Percentiles rank a stretch among this genome's conserved stretches.
Conservation (phyloP, 495 filamentous ascomycete genomes). For the Aspergillus taichungensis region DNA sequence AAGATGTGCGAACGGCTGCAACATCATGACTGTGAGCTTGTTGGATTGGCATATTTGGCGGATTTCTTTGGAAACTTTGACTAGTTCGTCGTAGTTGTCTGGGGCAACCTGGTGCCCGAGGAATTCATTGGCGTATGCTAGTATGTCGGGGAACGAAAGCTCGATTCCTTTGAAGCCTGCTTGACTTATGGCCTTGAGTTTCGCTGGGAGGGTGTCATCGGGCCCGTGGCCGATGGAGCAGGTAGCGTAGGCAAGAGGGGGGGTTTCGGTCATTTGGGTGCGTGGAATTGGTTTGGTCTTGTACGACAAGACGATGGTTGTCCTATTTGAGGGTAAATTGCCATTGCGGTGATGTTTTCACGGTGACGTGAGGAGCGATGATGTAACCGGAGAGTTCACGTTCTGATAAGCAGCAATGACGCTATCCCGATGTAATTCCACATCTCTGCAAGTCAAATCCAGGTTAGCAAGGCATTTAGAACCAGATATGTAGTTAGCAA, state of each 20-base stretch:
- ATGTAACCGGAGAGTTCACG: no score
- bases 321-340: no score
- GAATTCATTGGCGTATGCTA: constrained; percentile 48
- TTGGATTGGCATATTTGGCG: constrained; percentile 42
- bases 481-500: no score
- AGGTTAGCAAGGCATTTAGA: no score
- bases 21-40: constrained; percentile 54
- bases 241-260: constrained; percentile 56
- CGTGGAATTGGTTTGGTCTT: no score
- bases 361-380: no score
- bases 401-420: no score
- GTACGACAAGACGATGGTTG: no score
- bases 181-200: constrained; percentile 55
- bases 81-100: constrained; percentile 49
- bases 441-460: no score
- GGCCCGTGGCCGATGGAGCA: constrained; percentile 51
- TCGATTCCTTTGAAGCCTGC: constrained; percentile 67
- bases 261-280: constrained; percentile 14
- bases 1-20: constrained; percentile 75
- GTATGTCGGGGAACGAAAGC: constrained; percentile 67
- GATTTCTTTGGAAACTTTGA: constrained; percentile 42
- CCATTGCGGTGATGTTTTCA: no score
- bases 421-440: no score
- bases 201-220: constrained; percentile 49
- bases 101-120: constrained; percentile 40